phyloP scores from a whole-genome alignment of 805 yeast species.

The Isabelozyma rhagii region DNA sequence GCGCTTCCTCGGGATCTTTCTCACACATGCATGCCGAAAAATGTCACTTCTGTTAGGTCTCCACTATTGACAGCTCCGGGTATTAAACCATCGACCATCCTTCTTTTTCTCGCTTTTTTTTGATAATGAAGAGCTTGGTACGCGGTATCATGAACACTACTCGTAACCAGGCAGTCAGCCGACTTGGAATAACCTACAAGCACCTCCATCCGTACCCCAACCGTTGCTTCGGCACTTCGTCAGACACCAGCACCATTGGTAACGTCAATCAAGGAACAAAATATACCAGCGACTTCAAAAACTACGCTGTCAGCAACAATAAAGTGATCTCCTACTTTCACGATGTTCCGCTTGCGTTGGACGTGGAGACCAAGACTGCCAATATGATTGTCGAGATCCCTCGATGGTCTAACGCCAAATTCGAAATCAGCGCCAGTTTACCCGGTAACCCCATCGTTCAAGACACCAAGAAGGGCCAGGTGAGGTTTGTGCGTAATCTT shows the following conservation, averaged over 20 bases:
- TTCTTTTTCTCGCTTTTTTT: not conserved
- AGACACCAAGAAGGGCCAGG: slow-evolving; percentile 71
- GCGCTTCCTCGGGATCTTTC: not conserved
- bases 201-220: not conserved
- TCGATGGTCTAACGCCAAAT: slow-evolving; percentile 79
- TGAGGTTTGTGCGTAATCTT: slow-evolving; percentile 72
- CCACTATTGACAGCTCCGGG: not conserved
- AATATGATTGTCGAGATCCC: slow-evolving; percentile 46
- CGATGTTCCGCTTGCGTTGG: slow-evolving; percentile 59
- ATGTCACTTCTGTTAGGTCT: not conserved
- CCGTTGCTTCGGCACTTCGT: not conserved
- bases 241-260: not conserved
- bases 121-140: not conserved
- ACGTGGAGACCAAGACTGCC: slow-evolving; percentile 37
- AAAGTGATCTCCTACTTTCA: slow-evolving; percentile 64
- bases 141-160: not conserved
- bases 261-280: slow-evolving; percentile 28
- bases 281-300: slow-evolving; percentile 35
- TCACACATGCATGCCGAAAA: not conserved
- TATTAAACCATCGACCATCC: too few species aligned
- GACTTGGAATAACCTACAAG: not conserved
- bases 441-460: slow-evolving; percentile 76
- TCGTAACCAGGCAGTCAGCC: not conserved
- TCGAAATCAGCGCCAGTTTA: slow-evolving; percentile 62
- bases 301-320: slow-evolving; percentile 43